Conservation (phyloP, 306 rosid genomes). For the Calophaca sinica region DNA sequence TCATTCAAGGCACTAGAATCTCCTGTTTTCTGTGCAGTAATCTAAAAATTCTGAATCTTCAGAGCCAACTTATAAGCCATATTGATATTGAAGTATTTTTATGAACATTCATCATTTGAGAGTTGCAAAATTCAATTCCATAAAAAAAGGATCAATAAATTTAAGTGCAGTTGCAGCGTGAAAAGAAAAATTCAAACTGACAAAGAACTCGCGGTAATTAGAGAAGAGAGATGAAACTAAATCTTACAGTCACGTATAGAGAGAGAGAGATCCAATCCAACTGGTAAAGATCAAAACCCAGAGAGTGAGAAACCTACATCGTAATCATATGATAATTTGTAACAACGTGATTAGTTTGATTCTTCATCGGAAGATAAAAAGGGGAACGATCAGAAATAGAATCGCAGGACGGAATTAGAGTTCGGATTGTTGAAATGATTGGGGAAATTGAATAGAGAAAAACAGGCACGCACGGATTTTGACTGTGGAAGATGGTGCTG, state of each 20-base stretch:
- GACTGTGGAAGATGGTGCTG: neutral
- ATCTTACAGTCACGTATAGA: neutral
- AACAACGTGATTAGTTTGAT: neutral
- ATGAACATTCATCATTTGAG: neutral
- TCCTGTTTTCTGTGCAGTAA: neutral
- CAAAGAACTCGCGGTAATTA: neutral
- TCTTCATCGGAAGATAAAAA: neutral
- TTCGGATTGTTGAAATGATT: neutral
- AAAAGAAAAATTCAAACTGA: neutral
- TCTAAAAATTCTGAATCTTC: neutral
- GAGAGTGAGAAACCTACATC: neutral
- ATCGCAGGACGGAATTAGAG: neutral
- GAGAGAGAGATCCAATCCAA: slow-evolving; percentile 10
- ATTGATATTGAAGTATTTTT: neutral
- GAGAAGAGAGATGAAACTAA: neutral
- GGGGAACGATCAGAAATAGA: neutral
- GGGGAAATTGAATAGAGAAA: neutral
- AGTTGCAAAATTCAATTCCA: neutral
- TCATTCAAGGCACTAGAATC: neutral
- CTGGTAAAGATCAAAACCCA: neutral
- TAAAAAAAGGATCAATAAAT: neutral
- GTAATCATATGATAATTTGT: neutral
- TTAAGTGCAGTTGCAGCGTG: neutral
- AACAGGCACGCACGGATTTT: neutral
- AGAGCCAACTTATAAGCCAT: neutral